A percentile compares a stretch with the other conserved stretches of the same genome.
phyloP scores from a whole-genome alignment of 176 grass and related monocot species.

The Triticum dicoccoides region DNA sequence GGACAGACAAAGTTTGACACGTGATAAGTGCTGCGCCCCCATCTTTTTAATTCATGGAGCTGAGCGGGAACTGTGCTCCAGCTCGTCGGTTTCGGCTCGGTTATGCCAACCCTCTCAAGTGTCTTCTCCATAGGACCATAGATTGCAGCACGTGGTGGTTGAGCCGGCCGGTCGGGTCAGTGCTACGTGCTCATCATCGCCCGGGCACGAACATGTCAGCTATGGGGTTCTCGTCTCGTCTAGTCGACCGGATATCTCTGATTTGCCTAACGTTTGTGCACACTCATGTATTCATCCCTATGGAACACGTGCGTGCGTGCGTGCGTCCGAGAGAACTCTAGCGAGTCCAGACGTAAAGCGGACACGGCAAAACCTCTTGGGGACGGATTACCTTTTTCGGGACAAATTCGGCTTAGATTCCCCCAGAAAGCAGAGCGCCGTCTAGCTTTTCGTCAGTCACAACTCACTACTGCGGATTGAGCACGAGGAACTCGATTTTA shows the following conservation, averaged over 20 bases:
- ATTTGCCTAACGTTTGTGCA: background rate
- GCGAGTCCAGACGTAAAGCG: background rate
- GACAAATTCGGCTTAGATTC: background rate
- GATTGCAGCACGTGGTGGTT: conserved; percentile 4
- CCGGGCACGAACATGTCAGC: background rate
- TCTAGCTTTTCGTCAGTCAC: background rate
- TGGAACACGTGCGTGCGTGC: conserved; percentile 1
- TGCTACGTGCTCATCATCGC: background rate
- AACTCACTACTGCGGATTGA: background rate
- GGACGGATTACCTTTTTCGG: background rate
- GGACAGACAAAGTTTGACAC: background rate
- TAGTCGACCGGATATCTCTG: background rate
- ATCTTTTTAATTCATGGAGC: background rate
- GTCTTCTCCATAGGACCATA: background rate
- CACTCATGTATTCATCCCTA: background rate
- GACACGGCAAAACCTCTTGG: background rate
- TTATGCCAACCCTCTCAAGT: background rate
- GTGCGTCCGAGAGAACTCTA: background rate
- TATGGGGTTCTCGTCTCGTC: background rate
- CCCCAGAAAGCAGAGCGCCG: background rate
- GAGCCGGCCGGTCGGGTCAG: background rate
- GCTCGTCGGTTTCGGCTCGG: background rate
- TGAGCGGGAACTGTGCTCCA: background rate
- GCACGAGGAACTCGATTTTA: background rate
- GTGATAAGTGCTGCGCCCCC: background rate